phyloP scores from a whole-genome alignment of 1,139 yeast species.

The Yarrowia galli region DNA sequence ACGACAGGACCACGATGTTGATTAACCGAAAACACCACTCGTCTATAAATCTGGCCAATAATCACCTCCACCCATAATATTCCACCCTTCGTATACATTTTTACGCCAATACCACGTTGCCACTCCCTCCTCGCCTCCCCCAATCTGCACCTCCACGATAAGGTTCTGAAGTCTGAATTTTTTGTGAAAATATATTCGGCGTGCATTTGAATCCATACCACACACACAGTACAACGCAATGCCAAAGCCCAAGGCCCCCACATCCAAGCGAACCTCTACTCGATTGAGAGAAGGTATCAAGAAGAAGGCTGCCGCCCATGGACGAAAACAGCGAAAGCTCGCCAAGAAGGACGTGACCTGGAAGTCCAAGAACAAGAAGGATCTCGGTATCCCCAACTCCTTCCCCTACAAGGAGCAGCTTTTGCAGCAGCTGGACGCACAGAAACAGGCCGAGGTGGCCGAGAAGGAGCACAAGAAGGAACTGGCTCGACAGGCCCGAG shows the following conservation, averaged over 20 bases:
- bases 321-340: constrained; percentile 79
- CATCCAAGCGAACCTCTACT: constrained; percentile 85
- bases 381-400: constrained; percentile 92
- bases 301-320: constrained; percentile 92
- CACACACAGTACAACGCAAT: constrained; percentile 20
- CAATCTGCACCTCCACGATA: constrained; percentile 6
- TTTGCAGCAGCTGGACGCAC: constrained; percentile 78
- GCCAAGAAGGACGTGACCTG: constrained; percentile 92
- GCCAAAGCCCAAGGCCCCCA: constrained; percentile 59
- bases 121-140: not conserved
- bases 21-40: not conserved
- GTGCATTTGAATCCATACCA: constrained; percentile 1
- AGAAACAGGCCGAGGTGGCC: constrained; percentile 68
- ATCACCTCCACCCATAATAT: not conserved
- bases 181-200: constrained; percentile 10
- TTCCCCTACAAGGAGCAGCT: constrained; percentile 93
- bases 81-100: not conserved
- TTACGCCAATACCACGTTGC: not conserved
- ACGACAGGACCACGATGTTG: too few relatives aligned
- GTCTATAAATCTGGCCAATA: not conserved
- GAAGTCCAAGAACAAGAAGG: constrained; percentile 84
- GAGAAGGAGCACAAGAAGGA: constrained; percentile 60
- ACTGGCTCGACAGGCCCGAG: constrained; percentile 57
- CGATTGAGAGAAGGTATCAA: constrained; percentile 95
- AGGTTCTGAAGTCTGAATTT: constrained; percentile 26